Evolutionary conservation across 768 basidiomycete genomes (phyloP).

Genomic region (Tricholoma matsutake): DNA sequence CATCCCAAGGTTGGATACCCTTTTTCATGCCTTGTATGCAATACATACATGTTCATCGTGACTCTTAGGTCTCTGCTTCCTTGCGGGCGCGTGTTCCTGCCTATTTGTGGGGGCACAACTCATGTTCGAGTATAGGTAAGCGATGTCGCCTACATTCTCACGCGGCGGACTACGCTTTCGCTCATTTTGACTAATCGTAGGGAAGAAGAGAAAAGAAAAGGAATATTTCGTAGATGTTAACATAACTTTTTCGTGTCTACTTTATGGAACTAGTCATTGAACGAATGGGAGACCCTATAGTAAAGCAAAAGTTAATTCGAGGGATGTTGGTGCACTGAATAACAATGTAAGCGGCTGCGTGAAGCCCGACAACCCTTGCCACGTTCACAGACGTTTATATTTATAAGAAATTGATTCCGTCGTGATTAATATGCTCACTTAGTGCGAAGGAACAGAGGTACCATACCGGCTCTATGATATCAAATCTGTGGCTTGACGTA

Average conservation of each 20-base stretch:
- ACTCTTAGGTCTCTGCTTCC: constrained; percentile 59
- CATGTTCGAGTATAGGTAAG: constrained; percentile 95
- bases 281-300: too few species aligned
- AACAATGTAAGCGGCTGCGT: too few species aligned
- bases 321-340: too few species aligned
- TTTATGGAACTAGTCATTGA: neutral
- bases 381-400: too few species aligned
- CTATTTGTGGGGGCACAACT: constrained; percentile 83
- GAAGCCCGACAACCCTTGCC: too few species aligned
- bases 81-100: constrained; percentile 54
- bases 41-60: neutral
- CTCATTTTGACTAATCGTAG: constrained; percentile 31
- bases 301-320: too few species aligned
- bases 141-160: constrained; percentile 4
- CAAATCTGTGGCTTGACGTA: too few species aligned
- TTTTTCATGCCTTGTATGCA: neutral
- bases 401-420: too few species aligned
- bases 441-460: too few species aligned
- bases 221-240: constrained; percentile 52
- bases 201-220: constrained; percentile 69
- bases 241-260: neutral
- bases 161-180: neutral
- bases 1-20: constrained; percentile 53
- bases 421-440: too few species aligned
- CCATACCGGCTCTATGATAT: too few species aligned